Evolutionary conservation across 1,139 yeast genomes (phyloP), one percentile per base, ranked within the genome.

Genomic region (Sugiyamaella japonica): DNA sequence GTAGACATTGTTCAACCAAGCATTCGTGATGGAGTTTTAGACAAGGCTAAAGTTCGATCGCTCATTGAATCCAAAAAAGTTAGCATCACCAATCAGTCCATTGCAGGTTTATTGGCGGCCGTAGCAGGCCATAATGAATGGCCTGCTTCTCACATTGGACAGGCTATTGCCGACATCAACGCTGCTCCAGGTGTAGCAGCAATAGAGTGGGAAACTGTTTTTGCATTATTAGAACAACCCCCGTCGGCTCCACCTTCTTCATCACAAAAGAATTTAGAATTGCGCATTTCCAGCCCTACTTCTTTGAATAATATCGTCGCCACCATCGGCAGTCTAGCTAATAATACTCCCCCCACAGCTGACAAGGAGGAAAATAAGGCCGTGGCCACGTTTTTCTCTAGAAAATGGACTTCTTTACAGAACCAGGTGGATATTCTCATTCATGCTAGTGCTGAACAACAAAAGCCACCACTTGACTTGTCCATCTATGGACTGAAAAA

Each of bases 361-460:
- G 32, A 39, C 3, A 45, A 32, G 20, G 36, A 38, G 20, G 53
- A 50, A 15, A 44, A 43, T 17, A 32, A 39, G 32, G 53, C 46
- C 15, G 51, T 42, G 12, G 36, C 38, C 32, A 23, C 32, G 16
- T 53, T 60, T 8, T 60, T 60, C 38, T 36, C 60, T 8, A 40
- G 56, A 10, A 52, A 54, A 31, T 67, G 70, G 69, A 53, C 53
- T 13, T 58, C 56, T 34, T 54, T 66, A n/a, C 57, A 59, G 12
- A 42, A 59, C 13, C 70, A 67, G 48, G 57, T 59, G 28, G 63
- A 63, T 36, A 43, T 67, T 16, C 53, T 65, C 17, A 42, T 55
- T 12, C 53, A 57, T 28, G 47, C 48, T 13, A 49, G 52, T 29
- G 34, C 34, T 25, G 48, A 42, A 20, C 41, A 49, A 15, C 43